These are phyloP conservation scores for Euphorbia corollata DNA, from an alignment of 441 rosid genomes.

Conservation along the genomic window DNA sequence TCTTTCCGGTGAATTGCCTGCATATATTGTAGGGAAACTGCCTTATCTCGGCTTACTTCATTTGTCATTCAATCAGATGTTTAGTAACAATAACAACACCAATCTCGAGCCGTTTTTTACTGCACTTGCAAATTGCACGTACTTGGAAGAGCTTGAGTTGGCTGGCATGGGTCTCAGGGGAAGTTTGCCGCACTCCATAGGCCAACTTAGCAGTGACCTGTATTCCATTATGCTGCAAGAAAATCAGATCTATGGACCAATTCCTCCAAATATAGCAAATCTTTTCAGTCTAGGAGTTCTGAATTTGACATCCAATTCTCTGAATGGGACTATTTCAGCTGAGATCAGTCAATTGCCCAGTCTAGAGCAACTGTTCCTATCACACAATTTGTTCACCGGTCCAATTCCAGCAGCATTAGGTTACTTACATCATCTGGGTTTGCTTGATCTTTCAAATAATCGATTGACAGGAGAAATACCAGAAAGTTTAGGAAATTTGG, in stretches of 20 bases:
- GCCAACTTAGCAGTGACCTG: constrained; percentile 17
- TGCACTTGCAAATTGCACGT: constrained; percentile 38
- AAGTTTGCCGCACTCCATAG: constrained; percentile 35
- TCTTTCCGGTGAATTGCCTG: constrained; percentile 40
- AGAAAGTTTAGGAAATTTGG: constrained; percentile 21
- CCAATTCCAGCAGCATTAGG: constrained; percentile 19
- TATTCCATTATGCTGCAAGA: constrained; percentile 15
- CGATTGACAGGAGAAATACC: constrained; percentile 28
- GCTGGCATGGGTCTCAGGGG: constrained; percentile 51
- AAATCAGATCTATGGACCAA: constrained; percentile 22
- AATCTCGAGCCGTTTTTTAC: constrained; percentile 42
- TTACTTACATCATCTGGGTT: constrained; percentile 12
- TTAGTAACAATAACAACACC: constrained; percentile 37
- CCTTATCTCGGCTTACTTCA: constrained; percentile 22
- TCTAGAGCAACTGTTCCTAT: constrained; percentile 18
- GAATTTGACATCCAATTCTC: constrained; percentile 21
- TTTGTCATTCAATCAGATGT: constrained; percentile 38
- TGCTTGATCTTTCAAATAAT: constrained; percentile 21
- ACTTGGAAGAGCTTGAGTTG: constrained; percentile 37
- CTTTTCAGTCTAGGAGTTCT: constrained; percentile 10
- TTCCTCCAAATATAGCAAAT: constrained; percentile 17
- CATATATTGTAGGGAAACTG: constrained; percentile 29
- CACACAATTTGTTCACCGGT: constrained; percentile 20
- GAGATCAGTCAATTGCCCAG: constrained; percentile 11
- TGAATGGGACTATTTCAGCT: constrained; percentile 21